Base-by-base conservation (phyloP, 768 basidiomycete genomes). In the Sistotremastrum suecicum region DNA sequence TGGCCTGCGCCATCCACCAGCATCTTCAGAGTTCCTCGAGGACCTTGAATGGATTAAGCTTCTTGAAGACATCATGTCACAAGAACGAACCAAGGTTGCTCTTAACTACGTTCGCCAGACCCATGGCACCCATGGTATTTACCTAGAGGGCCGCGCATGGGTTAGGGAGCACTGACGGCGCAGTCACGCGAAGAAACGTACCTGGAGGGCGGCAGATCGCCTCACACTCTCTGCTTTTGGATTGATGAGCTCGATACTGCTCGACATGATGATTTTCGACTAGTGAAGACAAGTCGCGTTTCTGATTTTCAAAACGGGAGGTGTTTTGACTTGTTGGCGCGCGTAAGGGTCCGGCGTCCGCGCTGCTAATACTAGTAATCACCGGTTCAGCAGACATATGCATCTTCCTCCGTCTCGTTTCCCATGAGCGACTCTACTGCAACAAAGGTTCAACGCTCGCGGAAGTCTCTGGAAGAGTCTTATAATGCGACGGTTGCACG, bases 21-120 rank as follows among this genome's bases (percentile, higher is more conserved):
- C 94, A 99, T 98, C 72, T 99, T 99, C 54, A 97, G 75, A 0
- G 95, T 98, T 48, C 95, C 95, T 64, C 94, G 71, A 12, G 95
- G 95, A 40, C 94, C 92, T 94, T 51, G 43, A 44, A 36, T 38
- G 43, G 48, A 51, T 33, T 47, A 42, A 42, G 42, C 41, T 9
- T 45, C 8, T 34, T 34, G 9, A 10, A 30, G 42, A 29, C 7
- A 28, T 45, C 20, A 20, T 20, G 20, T 20, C 20, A 20, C 20
- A 44, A 50, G 31, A 48, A 62, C 66, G 56, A 54, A 94, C 94
- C 92, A 52, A 99, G 72, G 68, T 99, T 98, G 58, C 85, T 79
- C 71, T 90, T 94, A 54, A 99, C 95, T 50, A 99, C 94, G 62
- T 77, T 84, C 39, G 95, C 94, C 47, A 99, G 82, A 52, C 94